phyloP scores from a whole-genome alignment of 2,329 filamentous ascomycete genomes.

The Hypoxylon sp. region DNA sequence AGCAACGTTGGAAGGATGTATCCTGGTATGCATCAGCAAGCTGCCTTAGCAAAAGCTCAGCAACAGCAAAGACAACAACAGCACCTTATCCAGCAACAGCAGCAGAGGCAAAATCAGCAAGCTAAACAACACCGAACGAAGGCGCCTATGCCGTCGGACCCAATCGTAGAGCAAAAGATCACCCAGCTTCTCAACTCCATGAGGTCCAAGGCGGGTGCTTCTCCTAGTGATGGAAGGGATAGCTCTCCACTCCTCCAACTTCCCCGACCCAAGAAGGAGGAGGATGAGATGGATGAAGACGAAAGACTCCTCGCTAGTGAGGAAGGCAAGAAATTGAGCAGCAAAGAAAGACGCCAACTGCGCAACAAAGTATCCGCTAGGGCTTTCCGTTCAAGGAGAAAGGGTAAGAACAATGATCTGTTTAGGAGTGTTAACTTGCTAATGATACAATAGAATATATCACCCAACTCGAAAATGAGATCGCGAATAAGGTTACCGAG shows the following conservation, averaged over 20 bases:
- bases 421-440: conserved; percentile 56
- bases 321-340: conserved; percentile 98
- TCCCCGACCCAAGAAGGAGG: conserved; percentile 86
- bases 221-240: conserved; percentile 67
- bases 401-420: conserved; percentile 75
- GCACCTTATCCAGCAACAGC: conserved; percentile 70
- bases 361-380: conserved; percentile 98
- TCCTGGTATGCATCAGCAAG: conserved; percentile 93
- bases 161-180: conserved; percentile 91
- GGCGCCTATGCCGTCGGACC: conserved; percentile 70
- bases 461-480: conserved; percentile 90
- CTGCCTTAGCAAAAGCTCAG: conserved; percentile 81
- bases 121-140: conserved; percentile 62
- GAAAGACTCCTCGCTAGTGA: conserved; percentile 79
- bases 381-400: conserved; percentile 96
- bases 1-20: conserved; percentile 81
- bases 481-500: conserved; percentile 86
- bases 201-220: conserved; percentile 75
- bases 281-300: conserved; percentile 99
- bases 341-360: conserved; percentile 96
- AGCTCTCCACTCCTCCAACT: conserved; percentile 73
- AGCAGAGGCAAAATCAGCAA: conserved; percentile 60
- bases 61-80: conserved; percentile 78
- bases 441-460: conserved; percentile 88
- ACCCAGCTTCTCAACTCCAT: conserved; percentile 93